Conservation (phyloP, 768 basidiomycete species). For the Hypholoma fasciculare region DNA sequence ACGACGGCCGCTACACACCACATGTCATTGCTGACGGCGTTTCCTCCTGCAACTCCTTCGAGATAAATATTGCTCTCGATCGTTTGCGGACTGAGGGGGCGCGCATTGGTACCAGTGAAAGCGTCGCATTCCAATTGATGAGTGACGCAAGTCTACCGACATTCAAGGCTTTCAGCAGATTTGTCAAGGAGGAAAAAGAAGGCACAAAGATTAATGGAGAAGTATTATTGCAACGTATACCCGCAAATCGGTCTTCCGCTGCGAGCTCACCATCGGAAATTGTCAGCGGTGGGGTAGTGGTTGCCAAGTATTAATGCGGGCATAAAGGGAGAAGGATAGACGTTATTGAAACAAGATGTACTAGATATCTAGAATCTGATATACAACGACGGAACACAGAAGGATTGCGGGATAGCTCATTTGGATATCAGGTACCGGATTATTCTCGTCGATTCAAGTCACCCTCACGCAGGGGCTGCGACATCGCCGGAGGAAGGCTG, state of each 20-base stretch:
- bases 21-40: slow-evolving; percentile 85
- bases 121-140: slow-evolving; percentile 75
- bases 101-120: slow-evolving; percentile 79
- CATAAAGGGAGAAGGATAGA: too few relatives aligned
- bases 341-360: too few relatives aligned
- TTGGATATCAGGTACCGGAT: background rate
- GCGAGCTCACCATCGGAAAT: too few relatives aligned
- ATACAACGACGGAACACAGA: too few relatives aligned
- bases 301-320: too few relatives aligned
- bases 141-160: slow-evolving; percentile 56
- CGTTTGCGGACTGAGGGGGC: slow-evolving; percentile 75
- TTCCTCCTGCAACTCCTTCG: slow-evolving; percentile 78
- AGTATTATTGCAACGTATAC: slow-evolving; percentile 19
- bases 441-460: too few relatives aligned
- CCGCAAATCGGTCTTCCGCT: background rate
- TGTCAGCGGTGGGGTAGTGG: too few relatives aligned
- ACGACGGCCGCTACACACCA: slow-evolving; percentile 40
- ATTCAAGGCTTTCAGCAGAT: slow-evolving; percentile 71
- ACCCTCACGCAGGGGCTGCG: background rate
- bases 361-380: background rate
- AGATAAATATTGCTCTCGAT: slow-evolving; percentile 74
- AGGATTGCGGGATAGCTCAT: too few relatives aligned
- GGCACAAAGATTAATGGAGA: slow-evolving; percentile 48
- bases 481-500: slow-evolving; percentile 8
- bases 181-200: slow-evolving; percentile 80